Base-by-base conservation (phyloP, 2,329 filamentous ascomycete genomes). In the Moelleriella libera region DNA sequence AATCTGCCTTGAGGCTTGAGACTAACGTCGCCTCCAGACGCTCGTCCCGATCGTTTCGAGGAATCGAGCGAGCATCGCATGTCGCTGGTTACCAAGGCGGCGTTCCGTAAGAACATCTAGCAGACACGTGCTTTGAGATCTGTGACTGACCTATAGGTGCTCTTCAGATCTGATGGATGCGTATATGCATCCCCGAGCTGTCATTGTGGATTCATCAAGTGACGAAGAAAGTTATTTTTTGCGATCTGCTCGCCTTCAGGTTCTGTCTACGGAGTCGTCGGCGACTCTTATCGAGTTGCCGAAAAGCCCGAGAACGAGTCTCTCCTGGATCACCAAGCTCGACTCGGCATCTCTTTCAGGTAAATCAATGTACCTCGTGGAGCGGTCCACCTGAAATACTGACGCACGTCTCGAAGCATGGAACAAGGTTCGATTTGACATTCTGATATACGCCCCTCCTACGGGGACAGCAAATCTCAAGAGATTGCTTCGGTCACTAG, bases 241-340 rank as follows among this genome's bases (percentile, higher is more conserved):
- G 29, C 68, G 69, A 10, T 81, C 74, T 0, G 65, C 87, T 32
- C 71, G 74, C 41, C 64, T 69, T 11, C 78, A 80, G 55, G 67
- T 78, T 0, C 63, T 65, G 2, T 64, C 64, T 6, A n/a, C 32
- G 11, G 11, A 37, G 7, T 65, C 77, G 8, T 65, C 66, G 1
- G 70, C 75, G n/a, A 68, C 87, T 1, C 63, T 94, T 12, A 84
- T 97, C 47, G 81, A 87, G 59, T 69, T 97, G 28, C 86, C 89
- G 0, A 67, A 70, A 39, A 70, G 76, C 47, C 71, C 75, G 2
- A 72, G 72, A 30, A 76, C 82, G 47, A 74, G 78, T 39, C 74
- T 89, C 37, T 68, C 76, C 52, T 97, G 89, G 88, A 70, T 95
- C 41, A 78, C 85, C 1, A 79, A 81, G 52, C 71, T 97, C 10